A percentile compares a stretch with the other conserved stretches of the same genome.
phyloP scores from a whole-genome alignment of 106 monocot genomes.

The Posidonia australis region DNA sequence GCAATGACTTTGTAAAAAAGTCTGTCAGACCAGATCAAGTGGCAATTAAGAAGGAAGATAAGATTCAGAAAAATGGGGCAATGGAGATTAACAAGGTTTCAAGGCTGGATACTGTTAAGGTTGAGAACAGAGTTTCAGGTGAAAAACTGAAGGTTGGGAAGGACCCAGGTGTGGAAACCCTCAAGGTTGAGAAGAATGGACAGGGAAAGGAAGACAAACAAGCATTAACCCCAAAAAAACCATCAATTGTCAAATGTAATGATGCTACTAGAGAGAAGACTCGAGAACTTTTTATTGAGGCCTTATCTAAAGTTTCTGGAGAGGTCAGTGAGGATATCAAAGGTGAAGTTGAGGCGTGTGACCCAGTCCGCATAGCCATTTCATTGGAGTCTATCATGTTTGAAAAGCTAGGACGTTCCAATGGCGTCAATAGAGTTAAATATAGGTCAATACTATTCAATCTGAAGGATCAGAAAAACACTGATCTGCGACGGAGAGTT shows the following conservation, averaged over 20 bases:
- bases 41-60: constrained; percentile 13
- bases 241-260: constrained; percentile 61
- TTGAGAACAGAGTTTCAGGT: constrained; percentile 14
- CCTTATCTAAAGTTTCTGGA: constrained; percentile 44
- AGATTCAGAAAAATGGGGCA: constrained; percentile 16
- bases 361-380: constrained; percentile 67
- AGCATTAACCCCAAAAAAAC: constrained; percentile 31
- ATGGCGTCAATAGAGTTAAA: constrained; percentile 44
- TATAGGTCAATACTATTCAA: constrained; percentile 89
- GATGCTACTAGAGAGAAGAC: constrained; percentile 53
- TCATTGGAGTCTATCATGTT: constrained; percentile 58
- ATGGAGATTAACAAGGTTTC: constrained; percentile 7
- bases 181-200: neutral
- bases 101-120: constrained; percentile 11
- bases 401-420: constrained; percentile 64
- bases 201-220: neutral
- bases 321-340: constrained; percentile 41
- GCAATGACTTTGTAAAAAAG: constrained; percentile 3
- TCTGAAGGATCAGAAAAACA: constrained; percentile 74
- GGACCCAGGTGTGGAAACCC: neutral
- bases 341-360: constrained; percentile 43
- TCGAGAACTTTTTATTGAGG: constrained; percentile 60
- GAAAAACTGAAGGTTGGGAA: constrained; percentile 1
- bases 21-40: constrained; percentile 11
- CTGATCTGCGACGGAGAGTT: constrained; percentile 73